Base-by-base conservation (phyloP, 2,329 filamentous ascomycete species). In the Sporothrix humicola region DNA sequence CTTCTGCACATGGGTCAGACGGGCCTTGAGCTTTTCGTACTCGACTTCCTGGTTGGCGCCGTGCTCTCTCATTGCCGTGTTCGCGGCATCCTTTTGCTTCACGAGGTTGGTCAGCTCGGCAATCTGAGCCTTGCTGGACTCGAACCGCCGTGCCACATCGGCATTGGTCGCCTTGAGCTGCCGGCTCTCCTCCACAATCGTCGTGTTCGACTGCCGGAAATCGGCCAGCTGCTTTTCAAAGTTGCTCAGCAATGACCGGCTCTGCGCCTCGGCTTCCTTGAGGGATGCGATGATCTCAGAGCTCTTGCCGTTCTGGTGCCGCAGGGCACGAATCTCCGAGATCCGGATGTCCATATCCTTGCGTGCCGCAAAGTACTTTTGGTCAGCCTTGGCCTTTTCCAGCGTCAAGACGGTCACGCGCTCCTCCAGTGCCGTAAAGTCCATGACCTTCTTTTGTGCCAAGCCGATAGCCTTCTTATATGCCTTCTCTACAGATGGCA, bases 301-400 rank as follows among this genome's bases (percentile, higher is more conserved):
- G 73, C 93, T 97, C 83, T 97, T 97, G 66, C 89, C 87, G 79
- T 95, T 97, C 81, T 98, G 95, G 75, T 90, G 87, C 75, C 94
- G 90, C 73, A 98, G 84, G 3, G 91, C 88, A 77, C 93, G 88
- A 65, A 97, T 91, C 82, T 98, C 95, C 74, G 89, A 87, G 73
- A 94, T 92, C 69, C 94, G 88, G 61, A 92, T 91, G 79, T 98
- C 95, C 79, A 95, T 97, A 77, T 95, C 92, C 81, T 97, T 98
- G 86, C 97, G 94, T 9, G 95, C 94, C 0, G 93, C 93, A 81
- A 98, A 98, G 81, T 97, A 99, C 82, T 98, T 98, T 80, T 98
- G 95, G 79, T 99, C 96, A 0, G 95, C 95, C 82, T 98, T 98
- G 76, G 92, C 91, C 84, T 99, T 99, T 82, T 99, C 94, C 0